Evolutionary conservation across 2,329 filamentous ascomycete species (phyloP).

Genomic region (Parafenestella ontariensis): DNA sequence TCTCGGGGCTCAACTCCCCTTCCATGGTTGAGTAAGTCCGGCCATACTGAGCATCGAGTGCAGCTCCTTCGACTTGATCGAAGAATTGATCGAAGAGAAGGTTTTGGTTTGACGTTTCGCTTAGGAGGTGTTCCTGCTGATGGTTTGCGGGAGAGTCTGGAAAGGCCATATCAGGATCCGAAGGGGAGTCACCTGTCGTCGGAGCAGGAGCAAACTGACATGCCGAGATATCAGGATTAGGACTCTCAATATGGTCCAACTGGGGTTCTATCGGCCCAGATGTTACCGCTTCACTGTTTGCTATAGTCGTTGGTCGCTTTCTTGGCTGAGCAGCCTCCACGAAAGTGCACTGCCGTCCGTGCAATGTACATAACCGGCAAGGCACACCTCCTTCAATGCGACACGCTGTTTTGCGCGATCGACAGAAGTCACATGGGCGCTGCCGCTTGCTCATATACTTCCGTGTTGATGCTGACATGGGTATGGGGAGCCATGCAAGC

Average conservation of each 20-base stretch:
- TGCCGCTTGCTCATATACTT: constrained; percentile 15
- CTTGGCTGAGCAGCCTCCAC: constrained; percentile 9
- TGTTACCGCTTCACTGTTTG: background rate
- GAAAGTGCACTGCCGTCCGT: constrained; percentile 14
- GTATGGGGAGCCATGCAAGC: background rate
- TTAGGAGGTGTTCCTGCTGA: background rate
- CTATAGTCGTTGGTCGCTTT: constrained; percentile 1
- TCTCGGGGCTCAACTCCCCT: background rate
- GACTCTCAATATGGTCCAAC: background rate
- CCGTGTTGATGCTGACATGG: constrained; percentile 4
- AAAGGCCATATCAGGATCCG: background rate
- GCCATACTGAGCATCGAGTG: background rate
- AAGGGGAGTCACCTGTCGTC: background rate
- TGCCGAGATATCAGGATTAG: background rate
- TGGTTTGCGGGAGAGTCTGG: background rate
- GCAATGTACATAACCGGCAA: constrained; percentile 14
- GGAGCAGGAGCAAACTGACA: background rate
- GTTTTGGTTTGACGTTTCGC: background rate
- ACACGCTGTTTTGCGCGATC: constrained; percentile 12
- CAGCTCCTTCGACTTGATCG: background rate
- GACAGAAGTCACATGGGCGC: constrained; percentile 14
- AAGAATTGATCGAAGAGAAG: constrained; percentile 8
- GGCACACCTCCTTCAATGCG: constrained; percentile 10
- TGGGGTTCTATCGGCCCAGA: background rate
- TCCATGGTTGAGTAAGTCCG: background rate